Percentiles rank a stretch among this genome's conserved stretches.
phyloP scores from a whole-genome alignment of 768 basidiomycete genomes.

The Phylloporus sp. region DNA sequence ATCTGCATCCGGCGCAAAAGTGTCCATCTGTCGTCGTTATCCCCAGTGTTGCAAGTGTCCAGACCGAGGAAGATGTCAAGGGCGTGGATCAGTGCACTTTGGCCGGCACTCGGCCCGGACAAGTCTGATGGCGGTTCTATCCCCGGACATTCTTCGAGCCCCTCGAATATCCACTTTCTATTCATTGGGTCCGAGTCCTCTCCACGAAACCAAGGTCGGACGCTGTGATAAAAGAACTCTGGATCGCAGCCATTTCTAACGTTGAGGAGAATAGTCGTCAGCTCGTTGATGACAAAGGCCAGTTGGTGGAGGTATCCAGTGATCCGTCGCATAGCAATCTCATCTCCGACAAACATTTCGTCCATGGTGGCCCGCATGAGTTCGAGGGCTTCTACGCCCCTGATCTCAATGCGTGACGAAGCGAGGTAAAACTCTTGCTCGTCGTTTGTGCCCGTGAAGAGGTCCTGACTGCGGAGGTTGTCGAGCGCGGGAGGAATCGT shows the following conservation, averaged over 20 bases:
- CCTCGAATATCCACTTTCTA: constrained; percentile 56
- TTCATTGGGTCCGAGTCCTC: constrained; percentile 46
- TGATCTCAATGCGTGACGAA: constrained; percentile 81
- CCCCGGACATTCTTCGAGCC: constrained; percentile 43
- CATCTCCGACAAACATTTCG: constrained; percentile 77
- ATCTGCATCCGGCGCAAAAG: constrained; percentile 70
- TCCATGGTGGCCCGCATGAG: constrained; percentile 84
- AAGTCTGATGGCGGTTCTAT: constrained; percentile 47
- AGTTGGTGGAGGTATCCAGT: constrained; percentile 62
- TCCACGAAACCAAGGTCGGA: constrained; percentile 81
- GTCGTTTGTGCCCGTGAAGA: constrained; percentile 74
- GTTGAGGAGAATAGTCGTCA: constrained; percentile 53
- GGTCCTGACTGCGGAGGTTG: constrained; percentile 59
- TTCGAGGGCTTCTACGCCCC: constrained; percentile 77
- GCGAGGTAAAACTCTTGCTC: constrained; percentile 87
- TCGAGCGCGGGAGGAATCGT: constrained; percentile 38
- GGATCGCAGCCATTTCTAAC: constrained; percentile 73
- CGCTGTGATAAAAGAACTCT: constrained; percentile 59
- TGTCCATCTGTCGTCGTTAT: constrained; percentile 22
- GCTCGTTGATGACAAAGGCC: constrained; percentile 56
- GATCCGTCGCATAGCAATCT: constrained; percentile 57
- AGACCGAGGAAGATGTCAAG: constrained; percentile 71
- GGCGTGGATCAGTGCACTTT: constrained; percentile 72
- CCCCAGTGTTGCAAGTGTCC: constrained; percentile 37
- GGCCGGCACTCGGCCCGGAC: constrained; percentile 78